Evolutionary conservation across 2,329 filamentous ascomycete species (phyloP), one percentile per base, ranked within the genome.

Genomic region (Blastomyces percursus): DNA sequence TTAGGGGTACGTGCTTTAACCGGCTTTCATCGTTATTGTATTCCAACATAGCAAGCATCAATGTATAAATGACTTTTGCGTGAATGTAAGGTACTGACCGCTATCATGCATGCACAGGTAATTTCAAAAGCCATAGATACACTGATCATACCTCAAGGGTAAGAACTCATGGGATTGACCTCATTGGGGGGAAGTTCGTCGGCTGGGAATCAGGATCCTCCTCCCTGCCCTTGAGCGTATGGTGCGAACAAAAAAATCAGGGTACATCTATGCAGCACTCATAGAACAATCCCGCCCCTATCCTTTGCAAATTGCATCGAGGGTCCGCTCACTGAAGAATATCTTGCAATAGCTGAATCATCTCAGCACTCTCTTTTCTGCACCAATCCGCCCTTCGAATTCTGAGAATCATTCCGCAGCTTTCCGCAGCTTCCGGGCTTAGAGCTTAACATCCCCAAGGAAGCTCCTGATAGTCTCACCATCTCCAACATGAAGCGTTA

Each of bases 251-350:
- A 60, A 8, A 51, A 60, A 60, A 32, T 32, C 44, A 21, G 58
- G 24, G 42, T 52, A 51, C 38, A 30, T 30, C 27, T 60, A 42
- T 35, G 44, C 51, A 12, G 58, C 58, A 27, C 50, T 51, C 58
- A 35, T 35, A 30, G 58, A 60, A 44, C 24, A 40, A 30, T 60
- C 58, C 4, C n/a, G 7, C 8, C 40, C 58, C 42, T 60, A 24
- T 60, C n/a, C 51, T 50, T 27, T 14, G n/a, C 3, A 19, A 48
- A 60, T 51, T n/a, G 19, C 58, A 60, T 60, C 58, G 27, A 60
- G 38, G 19, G 44, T 9, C 58, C 42, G 58, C 27, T n/a, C 19
- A 24, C 42, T 38, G 35, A 2, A 16, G 40, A n/a, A 52, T 21
- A 51, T 60, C n/a, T 24, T 50, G 44, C 44, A 52, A 24, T 4